Conservation (phyloP, 2,329 filamentous ascomycete genomes). For the Microascus cirrosus region DNA sequence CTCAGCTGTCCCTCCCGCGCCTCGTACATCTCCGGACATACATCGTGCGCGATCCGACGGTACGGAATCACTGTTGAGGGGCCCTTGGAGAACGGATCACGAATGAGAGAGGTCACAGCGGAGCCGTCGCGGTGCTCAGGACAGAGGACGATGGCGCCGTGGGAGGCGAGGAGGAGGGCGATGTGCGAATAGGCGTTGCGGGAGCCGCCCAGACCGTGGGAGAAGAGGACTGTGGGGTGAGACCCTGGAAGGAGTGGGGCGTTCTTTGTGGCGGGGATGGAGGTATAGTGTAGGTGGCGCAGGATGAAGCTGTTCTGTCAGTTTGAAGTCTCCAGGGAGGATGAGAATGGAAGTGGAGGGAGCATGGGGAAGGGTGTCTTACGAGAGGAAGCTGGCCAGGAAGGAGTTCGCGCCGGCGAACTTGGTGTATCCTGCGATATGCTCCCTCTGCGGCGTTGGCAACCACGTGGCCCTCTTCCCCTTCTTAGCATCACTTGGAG, state of each 20-base stretch:
- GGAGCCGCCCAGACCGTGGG: constrained; percentile 71
- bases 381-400: constrained; percentile 50
- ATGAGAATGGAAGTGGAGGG: background rate
- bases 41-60: constrained; percentile 46
- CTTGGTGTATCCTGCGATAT: constrained; percentile 63
- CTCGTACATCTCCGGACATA: constrained; percentile 53
- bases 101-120: constrained; percentile 61
- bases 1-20: constrained; percentile 60
- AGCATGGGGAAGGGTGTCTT: constrained; percentile 20
- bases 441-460: constrained; percentile 62
- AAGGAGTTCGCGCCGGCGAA: constrained; percentile 58
- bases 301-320: constrained; percentile 44
- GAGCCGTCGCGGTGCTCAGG: constrained; percentile 78
- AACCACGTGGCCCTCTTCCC: constrained; percentile 56
- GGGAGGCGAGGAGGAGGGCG: constrained; percentile 65
- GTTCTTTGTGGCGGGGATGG: constrained; percentile 63
- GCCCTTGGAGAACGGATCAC: constrained; percentile 30
- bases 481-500: constrained; percentile 17
- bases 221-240: constrained; percentile 69
- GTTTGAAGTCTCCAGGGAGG: background rate
- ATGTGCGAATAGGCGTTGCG: constrained; percentile 81
- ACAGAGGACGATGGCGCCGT: constrained; percentile 71
- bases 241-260: constrained; percentile 45
- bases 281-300: constrained; percentile 60
- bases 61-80: constrained; percentile 29